phyloP scores from a whole-genome alignment of 2,329 filamentous ascomycete species.

The Paracoccidioides brasiliensis region DNA sequence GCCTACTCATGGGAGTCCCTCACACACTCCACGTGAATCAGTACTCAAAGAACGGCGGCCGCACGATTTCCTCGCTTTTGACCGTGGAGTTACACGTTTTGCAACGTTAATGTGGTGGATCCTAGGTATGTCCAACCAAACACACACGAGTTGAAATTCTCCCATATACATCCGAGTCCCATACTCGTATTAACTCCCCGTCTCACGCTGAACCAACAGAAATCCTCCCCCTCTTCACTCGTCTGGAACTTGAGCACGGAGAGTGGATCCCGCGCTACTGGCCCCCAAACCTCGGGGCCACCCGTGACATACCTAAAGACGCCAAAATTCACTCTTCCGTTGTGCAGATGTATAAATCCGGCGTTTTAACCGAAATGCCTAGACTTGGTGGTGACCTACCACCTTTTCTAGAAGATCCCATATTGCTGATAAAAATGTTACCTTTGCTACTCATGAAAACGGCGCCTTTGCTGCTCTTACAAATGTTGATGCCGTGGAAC shows the following conservation, averaged over 20 bases:
- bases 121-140: slow-evolving; percentile 13
- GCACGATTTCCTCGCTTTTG: slow-evolving; percentile 24
- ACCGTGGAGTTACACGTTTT: slow-evolving; percentile 16
- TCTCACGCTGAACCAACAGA: slow-evolving; percentile 14
- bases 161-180: background rate
- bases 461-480: background rate
- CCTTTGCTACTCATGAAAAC: background rate
- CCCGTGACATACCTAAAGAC: slow-evolving; percentile 21
- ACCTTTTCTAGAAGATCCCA: slow-evolving; percentile 9
- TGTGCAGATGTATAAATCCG: slow-evolving; percentile 16
- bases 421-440: slow-evolving; percentile 1
- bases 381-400: slow-evolving; percentile 13
- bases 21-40: background rate
- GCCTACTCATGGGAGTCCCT: background rate
- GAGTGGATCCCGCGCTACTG: slow-evolving; percentile 24
- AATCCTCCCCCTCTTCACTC: slow-evolving; percentile 24
- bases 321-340: slow-evolving; percentile 22
- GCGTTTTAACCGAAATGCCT: slow-evolving; percentile 14
- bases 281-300: slow-evolving; percentile 24
- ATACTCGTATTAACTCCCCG: background rate
- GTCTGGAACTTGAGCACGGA: slow-evolving; percentile 23
- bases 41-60: slow-evolving; percentile 8
- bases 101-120: slow-evolving; percentile 25
- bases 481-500: slow-evolving; percentile 7
- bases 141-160: background rate